Percentiles rank a stretch among this genome's conserved stretches.
These are phyloP conservation scores for Rhodotorula mucilaginosa DNA, from an alignment of 1,284 basidiomycete genomes.

Conservation along the genomic window DNA sequence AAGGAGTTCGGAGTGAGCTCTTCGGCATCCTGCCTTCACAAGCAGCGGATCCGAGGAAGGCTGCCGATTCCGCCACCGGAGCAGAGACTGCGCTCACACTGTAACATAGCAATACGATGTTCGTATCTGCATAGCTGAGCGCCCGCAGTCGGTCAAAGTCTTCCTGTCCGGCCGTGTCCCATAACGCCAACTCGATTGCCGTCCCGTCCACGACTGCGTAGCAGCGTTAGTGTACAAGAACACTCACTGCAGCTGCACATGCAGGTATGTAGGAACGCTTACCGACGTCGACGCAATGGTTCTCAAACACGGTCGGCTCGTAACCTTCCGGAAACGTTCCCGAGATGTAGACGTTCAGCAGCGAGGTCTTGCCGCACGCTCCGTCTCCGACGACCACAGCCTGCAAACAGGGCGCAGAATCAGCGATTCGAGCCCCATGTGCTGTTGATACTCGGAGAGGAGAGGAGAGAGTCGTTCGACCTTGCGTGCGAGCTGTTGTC, in stretches of 20 bases:
- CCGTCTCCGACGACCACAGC: slow-evolving; percentile 87
- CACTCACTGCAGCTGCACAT: too few species aligned
- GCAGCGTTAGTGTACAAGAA: too few species aligned
- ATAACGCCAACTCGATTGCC: slow-evolving; percentile 81
- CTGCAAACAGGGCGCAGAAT: slow-evolving; percentile 45
- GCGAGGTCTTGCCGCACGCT: slow-evolving; percentile 73
- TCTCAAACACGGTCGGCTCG: slow-evolving; percentile 49
- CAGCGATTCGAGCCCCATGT: not conserved
- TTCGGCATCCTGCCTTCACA: too few species aligned
- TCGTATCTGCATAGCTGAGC: slow-evolving; percentile 88
- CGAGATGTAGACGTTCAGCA: slow-evolving; percentile 52
- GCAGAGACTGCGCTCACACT: slow-evolving; percentile 59
- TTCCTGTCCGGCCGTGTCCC: slow-evolving; percentile 98
- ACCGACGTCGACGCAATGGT: slow-evolving; percentile 41
- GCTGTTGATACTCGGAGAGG: too few species aligned
- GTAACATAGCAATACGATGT: slow-evolving; percentile 87
- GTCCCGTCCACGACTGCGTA: slow-evolving; percentile 71
- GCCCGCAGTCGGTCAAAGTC: slow-evolving; percentile 90
- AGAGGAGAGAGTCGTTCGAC: not conserved
- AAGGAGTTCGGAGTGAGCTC: too few species aligned
- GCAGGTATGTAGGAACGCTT: not conserved
- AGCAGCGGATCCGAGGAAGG: too few species aligned
- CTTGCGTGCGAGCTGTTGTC: slow-evolving; percentile 6
- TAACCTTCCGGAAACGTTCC: slow-evolving; percentile 38
- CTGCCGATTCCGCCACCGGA: not conserved